These are phyloP conservation scores for Ophiostoma himal-ulmi DNA, from an alignment of 2,329 filamentous ascomycete genomes.

Conservation along the genomic window DNA sequence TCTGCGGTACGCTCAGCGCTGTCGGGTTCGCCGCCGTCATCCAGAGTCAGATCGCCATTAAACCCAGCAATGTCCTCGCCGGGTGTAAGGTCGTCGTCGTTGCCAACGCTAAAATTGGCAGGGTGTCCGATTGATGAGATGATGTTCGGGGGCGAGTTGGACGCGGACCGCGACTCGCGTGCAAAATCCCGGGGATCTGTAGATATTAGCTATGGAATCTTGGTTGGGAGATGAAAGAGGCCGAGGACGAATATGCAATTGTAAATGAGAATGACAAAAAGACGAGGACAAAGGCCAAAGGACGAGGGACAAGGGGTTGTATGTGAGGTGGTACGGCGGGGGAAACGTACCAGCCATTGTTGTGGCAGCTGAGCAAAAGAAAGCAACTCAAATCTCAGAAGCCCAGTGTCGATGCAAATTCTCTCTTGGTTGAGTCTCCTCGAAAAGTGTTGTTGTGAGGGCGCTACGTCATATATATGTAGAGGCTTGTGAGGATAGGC, in stretches of 20 bases:
- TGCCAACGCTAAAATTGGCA: conserved; percentile 1
- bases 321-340: neutral
- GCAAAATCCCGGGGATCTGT: conserved; percentile 1
- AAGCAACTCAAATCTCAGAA: neutral
- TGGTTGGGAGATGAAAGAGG: neutral
- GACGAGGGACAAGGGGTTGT: neutral
- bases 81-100: conserved; percentile 7
- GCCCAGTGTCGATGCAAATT: too few species aligned
- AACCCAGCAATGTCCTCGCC: conserved; percentile 2
- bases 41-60: neutral
- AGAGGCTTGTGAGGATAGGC: neutral
- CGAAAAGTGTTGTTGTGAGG: neutral
- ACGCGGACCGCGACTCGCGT: conserved; percentile 21
- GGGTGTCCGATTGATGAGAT: conserved; percentile 3
- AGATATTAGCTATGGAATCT: neutral
- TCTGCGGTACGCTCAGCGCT: neutral
- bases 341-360: neutral
- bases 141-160: conserved; percentile 21
- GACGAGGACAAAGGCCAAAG: neutral
- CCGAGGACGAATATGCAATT: neutral
- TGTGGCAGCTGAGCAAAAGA: neutral
- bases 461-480: neutral
- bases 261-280: neutral
- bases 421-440: neutral
- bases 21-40: neutral